Percentiles rank a stretch among this genome's conserved stretches.
Evolutionary conservation across 2,329 filamentous ascomycete genomes (phyloP).

Genomic region (Dactylellina haptotyla): DNA sequence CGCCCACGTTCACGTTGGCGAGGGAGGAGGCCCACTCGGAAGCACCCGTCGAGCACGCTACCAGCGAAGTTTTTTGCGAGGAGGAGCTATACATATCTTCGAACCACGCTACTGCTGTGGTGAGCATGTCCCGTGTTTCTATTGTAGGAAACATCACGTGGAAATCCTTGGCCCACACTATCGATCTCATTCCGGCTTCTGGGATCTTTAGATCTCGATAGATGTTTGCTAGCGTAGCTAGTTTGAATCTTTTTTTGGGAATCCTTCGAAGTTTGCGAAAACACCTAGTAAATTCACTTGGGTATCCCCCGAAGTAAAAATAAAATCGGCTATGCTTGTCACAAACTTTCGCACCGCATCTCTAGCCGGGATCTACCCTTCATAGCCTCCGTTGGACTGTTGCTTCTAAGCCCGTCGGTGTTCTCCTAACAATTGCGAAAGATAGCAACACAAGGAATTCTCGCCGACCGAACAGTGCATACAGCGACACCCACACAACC

Average conservation of each 20-base stretch:
- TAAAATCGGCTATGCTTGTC: constrained; percentile 44
- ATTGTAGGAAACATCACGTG: constrained; percentile 53
- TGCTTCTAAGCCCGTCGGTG: not conserved
- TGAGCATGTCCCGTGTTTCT: constrained; percentile 50
- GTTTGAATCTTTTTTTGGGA: constrained; percentile 44
- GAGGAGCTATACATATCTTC: constrained; percentile 21
- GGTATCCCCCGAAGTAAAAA: constrained; percentile 10
- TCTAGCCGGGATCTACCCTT: not conserved
- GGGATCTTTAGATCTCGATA: constrained; percentile 30
- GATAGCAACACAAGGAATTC: constrained; percentile 25
- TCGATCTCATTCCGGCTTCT: not conserved
- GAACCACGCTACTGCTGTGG: constrained; percentile 32
- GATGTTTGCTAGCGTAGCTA: not conserved
- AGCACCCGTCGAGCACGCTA: constrained; percentile 9
- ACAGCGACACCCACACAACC: not conserved
- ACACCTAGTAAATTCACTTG: no score
- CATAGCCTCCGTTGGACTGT: constrained; percentile 13
- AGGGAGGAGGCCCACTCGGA: constrained; percentile 33
- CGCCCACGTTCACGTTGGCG: constrained; percentile 39
- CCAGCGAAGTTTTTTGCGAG: constrained; percentile 29
- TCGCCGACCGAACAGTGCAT: constrained; percentile 29
- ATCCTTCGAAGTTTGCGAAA: no score
- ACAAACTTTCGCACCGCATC: not conserved
- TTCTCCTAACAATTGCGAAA: constrained; percentile 7
- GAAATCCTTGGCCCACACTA: constrained; percentile 23